Evolutionary conservation across 441 rosid genomes (phyloP), one percentile per base, ranked within the genome.

Genomic region (Biscutella laevigata): DNA sequence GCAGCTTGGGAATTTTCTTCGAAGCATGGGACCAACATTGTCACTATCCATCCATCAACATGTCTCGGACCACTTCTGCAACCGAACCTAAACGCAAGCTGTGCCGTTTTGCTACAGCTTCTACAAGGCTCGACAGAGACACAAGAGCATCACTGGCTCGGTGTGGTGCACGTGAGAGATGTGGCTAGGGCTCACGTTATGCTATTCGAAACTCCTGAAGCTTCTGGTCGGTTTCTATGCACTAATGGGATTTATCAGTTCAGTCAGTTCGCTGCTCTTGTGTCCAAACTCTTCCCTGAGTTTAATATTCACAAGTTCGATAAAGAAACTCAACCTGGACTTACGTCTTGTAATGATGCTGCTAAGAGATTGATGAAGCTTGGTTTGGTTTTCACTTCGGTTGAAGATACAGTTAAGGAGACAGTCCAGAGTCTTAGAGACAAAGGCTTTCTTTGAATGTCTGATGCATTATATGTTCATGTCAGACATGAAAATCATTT

Each of bases 61-160:
- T 84, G 92, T 70, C 75, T 86, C 1, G 97, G 97, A 32, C 83
- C 88, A 0, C 69, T 84, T 6, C 47, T 78, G 58, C 96, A 90
- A 69, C 84, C 86, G 1, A 56, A 69, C 53, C 65, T 90, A 67
- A 87, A 90, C 24, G 92, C 96, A 1, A 90, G 98, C 73, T 77
- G 86, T 33, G 88, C 84, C 0, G 89, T 84, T 55, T 59, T 87
- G 63, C 57, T 55, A 33, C 88, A 73, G 57, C 67, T 90, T 62
- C 74, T 90, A 48, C 71, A 77, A 61, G 95, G 95, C 42, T 86
- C 84, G 1, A 47, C 59, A 1, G 86, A 75, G 29, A 67, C 81
- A 6, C 95, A 84, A 35, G 94, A 86, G 65, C 58, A 75, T 66
- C 79, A 86, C 55, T 90, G 97, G 95, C 63, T 87, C 7, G 95